Evolutionary conservation across 805 yeast species (phyloP).

Genomic region (Wickerhamiella alocasiicola): DNA sequence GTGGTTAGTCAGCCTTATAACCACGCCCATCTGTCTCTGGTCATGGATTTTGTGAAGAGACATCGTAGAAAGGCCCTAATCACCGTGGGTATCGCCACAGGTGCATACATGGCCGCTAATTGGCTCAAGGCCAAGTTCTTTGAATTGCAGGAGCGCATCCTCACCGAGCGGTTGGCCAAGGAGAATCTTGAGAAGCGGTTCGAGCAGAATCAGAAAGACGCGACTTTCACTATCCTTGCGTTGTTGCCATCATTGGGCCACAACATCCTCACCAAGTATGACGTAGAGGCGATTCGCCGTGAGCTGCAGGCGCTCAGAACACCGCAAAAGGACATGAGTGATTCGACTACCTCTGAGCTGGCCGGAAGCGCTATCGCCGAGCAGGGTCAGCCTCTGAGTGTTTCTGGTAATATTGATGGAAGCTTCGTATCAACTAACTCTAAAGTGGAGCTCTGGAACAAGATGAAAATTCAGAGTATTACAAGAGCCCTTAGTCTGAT

Average conservation of each 20-base stretch:
- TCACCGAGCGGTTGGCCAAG: slow-evolving; percentile 46
- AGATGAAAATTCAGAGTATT: slow-evolving; percentile 60
- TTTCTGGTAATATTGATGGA: slow-evolving; percentile 11
- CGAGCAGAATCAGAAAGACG: slow-evolving; percentile 84
- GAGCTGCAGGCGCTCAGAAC: slow-evolving; percentile 51
- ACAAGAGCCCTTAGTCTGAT: slow-evolving; percentile 60
- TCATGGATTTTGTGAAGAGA: slow-evolving; percentile 31
- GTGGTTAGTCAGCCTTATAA: too few species aligned
- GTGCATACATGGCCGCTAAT: slow-evolving; percentile 33
- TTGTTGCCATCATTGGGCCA: slow-evolving; percentile 62
- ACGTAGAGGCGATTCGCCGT: slow-evolving; percentile 61
- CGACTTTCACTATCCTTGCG: slow-evolving; percentile 70
- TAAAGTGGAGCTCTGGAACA: slow-evolving; percentile 71
- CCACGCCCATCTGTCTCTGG: too few species aligned
- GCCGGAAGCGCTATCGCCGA: slow-evolving; percentile 2
- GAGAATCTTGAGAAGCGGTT: slow-evolving; percentile 71
- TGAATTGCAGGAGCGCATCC: slow-evolving; percentile 39
- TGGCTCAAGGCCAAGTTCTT: slow-evolving; percentile 35
- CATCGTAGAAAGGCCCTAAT: slow-evolving; percentile 36
- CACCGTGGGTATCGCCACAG: slow-evolving; percentile 35
- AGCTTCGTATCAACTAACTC: slow-evolving; percentile 26
- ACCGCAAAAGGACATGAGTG: slow-evolving; percentile 13
- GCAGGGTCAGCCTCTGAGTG: slow-evolving; percentile 5
- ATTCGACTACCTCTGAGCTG: slow-evolving; percentile 11
- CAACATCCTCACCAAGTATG: slow-evolving; percentile 47